Evolutionary conservation across 164 flowering plant species (phyloP).

Genomic region (Chloranthus sessilifolius): DNA sequence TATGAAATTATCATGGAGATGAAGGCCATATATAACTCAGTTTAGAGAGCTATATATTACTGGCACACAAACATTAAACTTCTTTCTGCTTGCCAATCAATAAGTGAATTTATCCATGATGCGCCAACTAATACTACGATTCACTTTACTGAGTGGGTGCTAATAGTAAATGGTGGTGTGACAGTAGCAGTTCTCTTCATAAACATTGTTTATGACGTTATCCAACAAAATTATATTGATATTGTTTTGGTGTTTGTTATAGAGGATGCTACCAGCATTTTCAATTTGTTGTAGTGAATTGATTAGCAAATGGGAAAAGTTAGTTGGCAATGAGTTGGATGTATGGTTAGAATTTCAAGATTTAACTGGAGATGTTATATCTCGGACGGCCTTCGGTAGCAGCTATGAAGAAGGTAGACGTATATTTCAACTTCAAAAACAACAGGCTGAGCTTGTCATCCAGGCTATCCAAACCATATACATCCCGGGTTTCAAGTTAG

Average conservation of each 20-base stretch:
- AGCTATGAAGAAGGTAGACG: constrained; percentile 37
- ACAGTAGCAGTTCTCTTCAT: too few relatives aligned
- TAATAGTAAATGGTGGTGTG: too few relatives aligned
- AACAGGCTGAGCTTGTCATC: constrained; percentile 16
- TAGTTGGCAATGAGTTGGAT: constrained; percentile 15
- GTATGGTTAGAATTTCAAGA: constrained; percentile 24
- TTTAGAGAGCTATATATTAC: background rate
- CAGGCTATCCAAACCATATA: constrained; percentile 13
- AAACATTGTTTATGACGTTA: too few relatives aligned
- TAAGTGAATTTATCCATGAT: too few relatives aligned
- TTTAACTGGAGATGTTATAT: constrained; percentile 33
- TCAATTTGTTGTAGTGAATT: constrained; percentile 7
- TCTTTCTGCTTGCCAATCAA: too few relatives aligned
- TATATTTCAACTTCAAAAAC: constrained; percentile 31
- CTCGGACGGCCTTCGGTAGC: constrained; percentile 40
- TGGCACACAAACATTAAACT: background rate
- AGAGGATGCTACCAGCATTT: constrained; percentile 12
- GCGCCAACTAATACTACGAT: too few relatives aligned
- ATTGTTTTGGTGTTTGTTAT: constrained; percentile 2
- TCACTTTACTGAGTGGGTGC: too few relatives aligned
- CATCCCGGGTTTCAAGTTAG: constrained; percentile 41
- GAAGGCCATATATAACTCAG: background rate
- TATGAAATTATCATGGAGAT: too few relatives aligned
- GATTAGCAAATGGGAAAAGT: constrained; percentile 13
- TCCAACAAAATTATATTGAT: too few relatives aligned